A percentile compares a stretch with the other conserved stretches of the same genome.
These are phyloP conservation scores for Lipomyces chichibuensis DNA, from an alignment of 805 yeast species.

Conservation along the genomic window DNA sequence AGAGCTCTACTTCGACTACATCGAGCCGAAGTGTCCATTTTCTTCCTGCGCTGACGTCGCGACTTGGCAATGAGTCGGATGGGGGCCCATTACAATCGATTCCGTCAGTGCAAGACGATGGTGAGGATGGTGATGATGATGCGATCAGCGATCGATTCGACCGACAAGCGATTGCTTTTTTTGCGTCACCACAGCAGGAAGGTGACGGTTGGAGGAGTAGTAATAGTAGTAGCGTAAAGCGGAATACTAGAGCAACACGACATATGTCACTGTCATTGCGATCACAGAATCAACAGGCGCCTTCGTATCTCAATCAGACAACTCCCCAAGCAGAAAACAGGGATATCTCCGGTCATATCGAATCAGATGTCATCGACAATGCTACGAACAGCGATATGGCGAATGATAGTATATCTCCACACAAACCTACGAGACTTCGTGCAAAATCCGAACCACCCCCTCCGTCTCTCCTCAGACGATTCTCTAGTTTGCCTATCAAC, in stretches of 20 bases:
- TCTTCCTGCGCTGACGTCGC: neutral
- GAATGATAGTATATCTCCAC: neutral
- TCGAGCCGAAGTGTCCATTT: neutral
- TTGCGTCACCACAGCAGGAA: neutral
- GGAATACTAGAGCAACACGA: neutral
- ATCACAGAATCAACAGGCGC: neutral
- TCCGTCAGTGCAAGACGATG: neutral
- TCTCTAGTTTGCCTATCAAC: slow-evolving; percentile 1
- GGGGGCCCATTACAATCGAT: neutral
- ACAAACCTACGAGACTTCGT: neutral
- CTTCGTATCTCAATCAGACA: neutral
- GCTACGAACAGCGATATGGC: neutral
- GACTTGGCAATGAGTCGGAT: neutral
- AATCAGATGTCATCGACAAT: neutral
- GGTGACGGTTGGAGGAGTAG: neutral
- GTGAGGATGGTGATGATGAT: neutral
- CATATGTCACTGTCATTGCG: neutral
- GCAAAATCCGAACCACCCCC: slow-evolving; percentile 11
- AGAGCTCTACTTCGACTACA: neutral
- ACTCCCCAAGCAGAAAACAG: too few species aligned
- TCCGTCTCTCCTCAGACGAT: slow-evolving; percentile 15
- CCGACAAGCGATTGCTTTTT: neutral
- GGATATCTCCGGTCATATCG: neutral
- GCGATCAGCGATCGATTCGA: neutral
- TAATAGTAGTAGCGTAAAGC: neutral